A percentile compares a stretch with the other conserved stretches of the same genome.
These are phyloP conservation scores for Leccinum rimulosum DNA, from an alignment of 768 basidiomycete genomes.

Conservation along the genomic window DNA sequence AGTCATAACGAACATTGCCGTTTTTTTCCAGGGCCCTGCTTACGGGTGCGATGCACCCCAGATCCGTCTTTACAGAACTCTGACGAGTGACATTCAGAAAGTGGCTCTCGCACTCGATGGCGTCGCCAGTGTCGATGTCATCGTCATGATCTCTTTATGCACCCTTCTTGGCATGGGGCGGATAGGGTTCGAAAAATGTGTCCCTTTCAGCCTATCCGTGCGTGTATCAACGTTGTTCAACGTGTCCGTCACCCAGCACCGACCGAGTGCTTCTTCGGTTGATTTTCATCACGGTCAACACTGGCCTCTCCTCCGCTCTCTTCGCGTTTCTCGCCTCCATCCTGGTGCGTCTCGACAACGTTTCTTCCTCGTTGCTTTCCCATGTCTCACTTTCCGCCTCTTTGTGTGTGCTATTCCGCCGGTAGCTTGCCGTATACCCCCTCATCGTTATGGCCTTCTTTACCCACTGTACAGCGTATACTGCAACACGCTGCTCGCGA, in stretches of 20 bases:
- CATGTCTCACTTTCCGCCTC: not conserved
- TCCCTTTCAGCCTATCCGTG: not conserved
- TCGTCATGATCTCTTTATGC: conserved; percentile 21
- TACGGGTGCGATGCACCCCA: conserved; percentile 9
- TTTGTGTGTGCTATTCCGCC: not conserved
- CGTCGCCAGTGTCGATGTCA: conserved; percentile 16
- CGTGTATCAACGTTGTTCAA: not conserved
- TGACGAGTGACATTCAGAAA: conserved; percentile 14
- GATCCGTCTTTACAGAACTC: not conserved
- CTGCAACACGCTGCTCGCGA: conserved; percentile 34
- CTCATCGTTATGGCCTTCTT: conserved; percentile 24
- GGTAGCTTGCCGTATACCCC: conserved; percentile 24
- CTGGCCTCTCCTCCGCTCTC: conserved; percentile 23
- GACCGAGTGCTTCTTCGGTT: conserved; percentile 24
- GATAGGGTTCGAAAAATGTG: conserved; percentile 22
- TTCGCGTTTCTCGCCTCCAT: conserved; percentile 21
- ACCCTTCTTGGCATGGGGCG: conserved; percentile 24
- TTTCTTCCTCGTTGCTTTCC: not conserved
- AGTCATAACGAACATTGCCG: conserved; percentile 11
- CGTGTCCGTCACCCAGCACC: conserved; percentile 15
- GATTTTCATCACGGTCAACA: conserved; percentile 26
- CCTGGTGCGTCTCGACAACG: conserved; percentile 16
- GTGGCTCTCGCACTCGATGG: conserved; percentile 13
- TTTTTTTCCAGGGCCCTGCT: conserved; percentile 18
- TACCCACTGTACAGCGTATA: conserved; percentile 34